phyloP scores from a whole-genome alignment of 106 monocot species.

The Vanilla planifolia region DNA sequence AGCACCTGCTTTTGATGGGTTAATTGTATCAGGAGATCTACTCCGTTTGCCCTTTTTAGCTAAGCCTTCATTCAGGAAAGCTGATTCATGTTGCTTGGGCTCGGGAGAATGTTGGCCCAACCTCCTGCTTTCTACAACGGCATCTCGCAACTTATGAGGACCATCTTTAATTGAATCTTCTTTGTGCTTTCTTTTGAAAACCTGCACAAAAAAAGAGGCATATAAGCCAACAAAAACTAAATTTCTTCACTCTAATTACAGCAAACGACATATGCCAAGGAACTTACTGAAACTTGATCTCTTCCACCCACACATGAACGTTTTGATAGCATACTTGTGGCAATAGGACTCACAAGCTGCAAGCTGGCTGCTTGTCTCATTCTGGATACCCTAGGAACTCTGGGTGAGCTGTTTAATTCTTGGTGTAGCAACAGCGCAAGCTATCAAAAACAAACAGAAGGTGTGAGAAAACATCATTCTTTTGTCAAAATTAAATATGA shows the following conservation, averaged over 20 bases:
- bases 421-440: constrained; percentile 91
- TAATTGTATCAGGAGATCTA: constrained; percentile 22
- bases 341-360: constrained; percentile 34
- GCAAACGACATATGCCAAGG: background rate
- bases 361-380: constrained; percentile 46
- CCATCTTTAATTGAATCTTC: constrained; percentile 48
- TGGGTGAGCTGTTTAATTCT: constrained; percentile 98
- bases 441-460: constrained; percentile 36
- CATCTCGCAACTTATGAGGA: constrained; percentile 31
- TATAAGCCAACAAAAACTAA: background rate
- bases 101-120: constrained; percentile 24
- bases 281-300: constrained; percentile 48
- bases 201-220: constrained; percentile 26
- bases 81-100: constrained; percentile 26
- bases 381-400: constrained; percentile 89
- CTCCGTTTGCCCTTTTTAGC: constrained; percentile 30
- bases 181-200: constrained; percentile 63
- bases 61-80: constrained; percentile 16
- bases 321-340: constrained; percentile 68
- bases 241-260: background rate
- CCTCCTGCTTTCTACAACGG: constrained; percentile 35
- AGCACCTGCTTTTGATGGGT: constrained; percentile 26
- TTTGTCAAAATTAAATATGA: background rate
- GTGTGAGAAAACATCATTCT: constrained; percentile 12
- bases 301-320: constrained; percentile 58